Base-by-base conservation (phyloP, 495 filamentous ascomycete species). In the Rhypophila decipiens region DNA sequence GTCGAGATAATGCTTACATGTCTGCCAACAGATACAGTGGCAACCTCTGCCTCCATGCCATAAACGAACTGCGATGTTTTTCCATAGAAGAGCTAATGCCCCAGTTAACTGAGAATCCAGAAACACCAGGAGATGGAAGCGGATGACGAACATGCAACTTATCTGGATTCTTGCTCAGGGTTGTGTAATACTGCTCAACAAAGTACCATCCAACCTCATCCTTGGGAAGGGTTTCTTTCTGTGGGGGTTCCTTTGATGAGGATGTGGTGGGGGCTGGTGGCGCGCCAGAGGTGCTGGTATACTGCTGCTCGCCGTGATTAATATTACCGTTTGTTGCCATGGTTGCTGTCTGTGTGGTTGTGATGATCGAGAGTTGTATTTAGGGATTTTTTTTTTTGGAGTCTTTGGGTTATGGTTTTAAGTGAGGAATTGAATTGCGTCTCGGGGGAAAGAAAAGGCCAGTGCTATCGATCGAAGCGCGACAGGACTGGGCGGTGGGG, bases 151-250 rank as follows among this genome's bases (percentile, higher is more conserved):
- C 86, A 60, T 89, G 88, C 50, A 98, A 81, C 69, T 91, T 95
- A 57, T 95, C 90, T 13, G 94, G 93, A 50, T 74, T 85, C 64
- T 88, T 87, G 81, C 88, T 95, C 58, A 98, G 76, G 52, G 88
- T 98, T 51, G 88, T 97, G 67, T 98, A 98, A 75, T 95, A 97
- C 63, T 95, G 90, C 77, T 98, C 94, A 27, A 97, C 93, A 54
- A 98, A 98, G 67, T 90, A 96, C 93, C 93, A 98, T 57, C 89
- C 93, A 43, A 98, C 87, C 69, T 97, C 88, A 67, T 90, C 87
- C 66, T 93, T 94, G 37, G 66, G 56, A 11, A 73, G 66, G 24
- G 62, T 61, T 53, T 49, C 58, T 44, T 27, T 59, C 24, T 53
- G 47, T 37, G 44, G 46, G 51, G 46, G 36, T 21, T 52, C 39